These are phyloP conservation scores for Saccharomyces mikatae DNA, from an alignment of 805 yeast genomes.

Conservation along the genomic window DNA sequence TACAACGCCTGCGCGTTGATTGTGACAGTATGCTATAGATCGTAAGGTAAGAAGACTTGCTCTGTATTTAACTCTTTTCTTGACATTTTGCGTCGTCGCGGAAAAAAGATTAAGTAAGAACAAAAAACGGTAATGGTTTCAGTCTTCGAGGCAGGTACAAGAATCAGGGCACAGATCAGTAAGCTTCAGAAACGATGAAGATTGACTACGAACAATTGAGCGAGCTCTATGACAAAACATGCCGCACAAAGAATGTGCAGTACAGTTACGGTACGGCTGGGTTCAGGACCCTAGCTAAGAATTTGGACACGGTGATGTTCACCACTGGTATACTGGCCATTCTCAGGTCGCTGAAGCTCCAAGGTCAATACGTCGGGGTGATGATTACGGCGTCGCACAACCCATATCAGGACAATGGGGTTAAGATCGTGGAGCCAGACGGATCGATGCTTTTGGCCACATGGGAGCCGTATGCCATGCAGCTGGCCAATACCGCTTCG, in stretches of 20 bases:
- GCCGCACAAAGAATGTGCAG: slow-evolving; percentile 32
- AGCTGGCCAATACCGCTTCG: slow-evolving; percentile 59
- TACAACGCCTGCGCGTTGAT: not conserved
- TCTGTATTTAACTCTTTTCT: not conserved
- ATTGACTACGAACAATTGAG: slow-evolving; percentile 6
- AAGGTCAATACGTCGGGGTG: slow-evolving; percentile 74
- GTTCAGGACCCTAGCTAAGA: slow-evolving; percentile 65
- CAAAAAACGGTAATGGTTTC: not conserved
- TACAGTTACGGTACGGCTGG: slow-evolving; percentile 96
- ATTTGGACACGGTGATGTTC: slow-evolving; percentile 73
- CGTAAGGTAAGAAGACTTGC: no score
- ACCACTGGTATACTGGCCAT: slow-evolving; percentile 78
- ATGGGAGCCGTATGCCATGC: slow-evolving; percentile 83
- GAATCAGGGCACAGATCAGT: not conserved
- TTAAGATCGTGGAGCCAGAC: slow-evolving; percentile 85
- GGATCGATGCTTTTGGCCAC: slow-evolving; percentile 79
- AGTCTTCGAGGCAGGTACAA: not conserved
- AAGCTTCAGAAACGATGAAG: not conserved
- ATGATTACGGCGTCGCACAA: slow-evolving; percentile 96
- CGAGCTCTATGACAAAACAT: slow-evolving; percentile 28
- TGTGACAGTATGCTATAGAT: not conserved
- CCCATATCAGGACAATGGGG: slow-evolving; percentile 88
- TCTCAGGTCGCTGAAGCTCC: slow-evolving; percentile 64
- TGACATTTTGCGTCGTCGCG: not conserved
- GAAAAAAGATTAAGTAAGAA: not conserved